phyloP scores from a whole-genome alignment of 2,329 filamentous ascomycete species.

The Escovopsis weberi region DNA sequence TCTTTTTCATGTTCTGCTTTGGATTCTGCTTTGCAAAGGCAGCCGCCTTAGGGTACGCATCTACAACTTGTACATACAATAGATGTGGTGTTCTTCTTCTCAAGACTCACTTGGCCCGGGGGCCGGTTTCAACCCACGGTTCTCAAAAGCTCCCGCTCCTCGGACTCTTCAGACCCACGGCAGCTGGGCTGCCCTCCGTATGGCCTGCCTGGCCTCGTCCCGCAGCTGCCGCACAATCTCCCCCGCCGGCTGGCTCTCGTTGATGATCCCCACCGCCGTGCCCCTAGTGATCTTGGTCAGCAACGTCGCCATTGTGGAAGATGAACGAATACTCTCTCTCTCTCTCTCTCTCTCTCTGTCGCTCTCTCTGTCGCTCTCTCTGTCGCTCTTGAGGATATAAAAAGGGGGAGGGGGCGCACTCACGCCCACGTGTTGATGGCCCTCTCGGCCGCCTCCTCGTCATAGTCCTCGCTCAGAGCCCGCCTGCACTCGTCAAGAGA shows the following conservation, averaged over 20 bases:
- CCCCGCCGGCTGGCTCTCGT: constrained; percentile 23
- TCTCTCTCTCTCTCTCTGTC: no score
- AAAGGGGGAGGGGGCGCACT: constrained; percentile 7
- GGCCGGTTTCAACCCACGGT: no score
- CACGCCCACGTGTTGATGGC: constrained; percentile 24
- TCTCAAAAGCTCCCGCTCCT: neutral
- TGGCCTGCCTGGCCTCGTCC: constrained; percentile 20
- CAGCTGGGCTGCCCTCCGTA: constrained; percentile 14
- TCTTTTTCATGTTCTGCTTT: no score
- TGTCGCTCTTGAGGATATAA: no score
- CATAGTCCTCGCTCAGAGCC: constrained; percentile 23
- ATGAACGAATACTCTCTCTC: no score
- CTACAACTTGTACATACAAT: no score
- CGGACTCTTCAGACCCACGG: neutral
- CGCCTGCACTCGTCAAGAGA: constrained; percentile 27
- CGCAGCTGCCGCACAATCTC: constrained; percentile 29
- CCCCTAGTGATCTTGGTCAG: constrained; percentile 16
- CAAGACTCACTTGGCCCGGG: neutral
- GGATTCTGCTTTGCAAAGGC: no score
- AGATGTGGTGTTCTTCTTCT: neutral
- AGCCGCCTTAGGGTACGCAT: no score
- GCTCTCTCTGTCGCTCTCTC: no score
- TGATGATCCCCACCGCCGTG: constrained; percentile 31
- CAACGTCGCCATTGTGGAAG: neutral
- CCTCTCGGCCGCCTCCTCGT: constrained; percentile 18